Evolutionary conservation across 176 grass and related monocot genomes (phyloP).

Genomic region (Puya raimondii): DNA sequence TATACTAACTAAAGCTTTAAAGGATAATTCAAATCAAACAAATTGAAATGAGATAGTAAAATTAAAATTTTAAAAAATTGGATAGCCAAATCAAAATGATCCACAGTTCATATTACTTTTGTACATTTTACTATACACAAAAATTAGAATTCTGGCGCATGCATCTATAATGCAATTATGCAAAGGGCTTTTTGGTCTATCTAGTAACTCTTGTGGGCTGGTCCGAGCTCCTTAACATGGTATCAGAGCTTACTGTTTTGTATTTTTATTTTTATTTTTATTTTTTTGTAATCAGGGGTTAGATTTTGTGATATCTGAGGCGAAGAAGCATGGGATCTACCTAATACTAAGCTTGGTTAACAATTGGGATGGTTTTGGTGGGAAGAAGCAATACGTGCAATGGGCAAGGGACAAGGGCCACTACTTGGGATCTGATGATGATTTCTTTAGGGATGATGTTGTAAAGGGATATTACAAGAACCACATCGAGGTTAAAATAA

Average conservation of each 20-base stretch:
- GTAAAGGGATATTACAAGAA: conserved; percentile 60
- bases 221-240: no score
- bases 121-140: no score
- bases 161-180: no score
- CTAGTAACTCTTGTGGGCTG: no score
- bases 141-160: no score
- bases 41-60: no score
- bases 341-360: conserved; percentile 66
- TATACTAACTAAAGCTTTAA: no score
- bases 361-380: conserved; percentile 67
- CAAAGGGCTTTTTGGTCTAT: no score
- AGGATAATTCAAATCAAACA: no score
- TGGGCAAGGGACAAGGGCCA: conserved; percentile 60
- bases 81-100: no score
- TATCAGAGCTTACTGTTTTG: background rate
- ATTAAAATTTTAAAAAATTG: no score
- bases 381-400: conserved; percentile 67
- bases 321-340: conserved; percentile 45
- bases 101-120: no score
- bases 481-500: conserved; percentile 38
- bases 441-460: conserved; percentile 36
- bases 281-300: conserved; percentile 36
- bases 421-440: conserved; percentile 37
- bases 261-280: background rate
- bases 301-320: conserved; percentile 57